A percentile compares a stretch with the other conserved stretches of the same genome.
Evolutionary conservation across 2,329 filamentous ascomycete species (phyloP).

Genomic region (Pseudogymnoascus sp.): DNA sequence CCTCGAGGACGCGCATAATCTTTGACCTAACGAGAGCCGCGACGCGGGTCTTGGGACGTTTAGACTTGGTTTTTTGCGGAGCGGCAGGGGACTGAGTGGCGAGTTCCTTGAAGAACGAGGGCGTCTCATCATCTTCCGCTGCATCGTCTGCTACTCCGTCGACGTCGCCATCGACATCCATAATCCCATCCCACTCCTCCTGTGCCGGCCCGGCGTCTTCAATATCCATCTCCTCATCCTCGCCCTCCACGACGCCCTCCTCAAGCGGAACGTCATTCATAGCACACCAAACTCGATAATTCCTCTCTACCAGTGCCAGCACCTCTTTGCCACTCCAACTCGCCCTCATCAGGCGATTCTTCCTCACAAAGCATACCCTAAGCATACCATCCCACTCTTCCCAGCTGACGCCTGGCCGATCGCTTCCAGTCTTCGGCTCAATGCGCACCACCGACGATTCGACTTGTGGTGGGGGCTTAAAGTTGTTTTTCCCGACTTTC

Average conservation of each 20-base stretch:
- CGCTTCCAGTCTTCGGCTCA: slow-evolving; percentile 70
- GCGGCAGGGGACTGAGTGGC: slow-evolving; percentile 27
- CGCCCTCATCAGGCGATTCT: slow-evolving; percentile 82
- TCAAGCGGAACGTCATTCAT: slow-evolving; percentile 75
- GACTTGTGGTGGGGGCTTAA: slow-evolving; percentile 87
- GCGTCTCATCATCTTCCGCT: slow-evolving; percentile 58
- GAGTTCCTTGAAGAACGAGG: slow-evolving; percentile 72
- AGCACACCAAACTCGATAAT: slow-evolving; percentile 85
- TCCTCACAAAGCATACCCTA: slow-evolving; percentile 72
- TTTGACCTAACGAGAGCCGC: slow-evolving; percentile 78
- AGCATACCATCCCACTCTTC: slow-evolving; percentile 93
- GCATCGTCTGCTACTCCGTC: slow-evolving; percentile 33
- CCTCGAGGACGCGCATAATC: slow-evolving; percentile 74
- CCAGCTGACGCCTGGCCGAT: slow-evolving; percentile 78
- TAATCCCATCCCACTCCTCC: slow-evolving; percentile 41
- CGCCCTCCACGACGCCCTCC: slow-evolving; percentile 46
- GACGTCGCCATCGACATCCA: slow-evolving; percentile 38
- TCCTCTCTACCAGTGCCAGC: slow-evolving; percentile 72
- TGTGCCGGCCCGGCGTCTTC: slow-evolving; percentile 39
- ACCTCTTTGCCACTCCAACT: slow-evolving; percentile 75
- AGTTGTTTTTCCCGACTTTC: slow-evolving; percentile 95
- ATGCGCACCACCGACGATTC: slow-evolving; percentile 87
- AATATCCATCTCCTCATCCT: slow-evolving; percentile 38
- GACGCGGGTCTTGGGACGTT: slow-evolving; percentile 71
- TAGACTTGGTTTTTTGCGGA: slow-evolving; percentile 49